Conservation (phyloP, 345 rosid genomes). For the Eutrema heterophyllum region DNA sequence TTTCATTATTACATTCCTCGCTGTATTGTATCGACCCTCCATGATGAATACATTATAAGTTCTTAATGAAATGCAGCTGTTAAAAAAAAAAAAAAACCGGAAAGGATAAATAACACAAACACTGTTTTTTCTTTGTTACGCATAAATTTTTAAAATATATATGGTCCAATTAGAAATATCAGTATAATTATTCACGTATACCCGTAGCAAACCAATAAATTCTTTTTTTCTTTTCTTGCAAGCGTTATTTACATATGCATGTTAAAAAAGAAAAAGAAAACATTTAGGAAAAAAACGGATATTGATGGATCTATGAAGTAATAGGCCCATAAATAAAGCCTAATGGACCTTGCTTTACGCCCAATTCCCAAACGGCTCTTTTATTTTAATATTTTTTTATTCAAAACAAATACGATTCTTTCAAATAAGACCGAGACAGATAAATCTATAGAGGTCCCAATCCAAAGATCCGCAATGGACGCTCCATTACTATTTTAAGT, state of each 20-base stretch:
- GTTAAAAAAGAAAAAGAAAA: not conserved
- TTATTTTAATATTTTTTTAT: not conserved
- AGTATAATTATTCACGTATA: not conserved
- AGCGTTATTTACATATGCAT: not conserved
- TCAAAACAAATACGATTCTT: not conserved
- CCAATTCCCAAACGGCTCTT: not conserved
- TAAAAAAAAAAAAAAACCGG: no score
- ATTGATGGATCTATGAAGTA: not conserved
- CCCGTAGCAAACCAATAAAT: not conserved
- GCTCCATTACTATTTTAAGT: not conserved
- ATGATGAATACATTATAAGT: no score
- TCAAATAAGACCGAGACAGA: conserved; percentile 1
- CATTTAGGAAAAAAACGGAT: not conserved
- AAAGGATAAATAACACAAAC: not conserved
- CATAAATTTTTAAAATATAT: not conserved
- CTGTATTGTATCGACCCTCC: no score
- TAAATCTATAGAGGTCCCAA: conserved; percentile 29
- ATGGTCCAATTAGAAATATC: not conserved
- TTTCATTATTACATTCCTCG: no score
- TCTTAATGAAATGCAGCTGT: no score
- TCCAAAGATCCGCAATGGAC: conserved; percentile 29
- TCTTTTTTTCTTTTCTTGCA: no score
- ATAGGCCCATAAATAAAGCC: not conserved
- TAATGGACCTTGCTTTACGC: not conserved
- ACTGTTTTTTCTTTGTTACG: not conserved